Base-by-base conservation (phyloP, 352 stramenopile species). In the Phytophthora niederhauseri region DNA sequence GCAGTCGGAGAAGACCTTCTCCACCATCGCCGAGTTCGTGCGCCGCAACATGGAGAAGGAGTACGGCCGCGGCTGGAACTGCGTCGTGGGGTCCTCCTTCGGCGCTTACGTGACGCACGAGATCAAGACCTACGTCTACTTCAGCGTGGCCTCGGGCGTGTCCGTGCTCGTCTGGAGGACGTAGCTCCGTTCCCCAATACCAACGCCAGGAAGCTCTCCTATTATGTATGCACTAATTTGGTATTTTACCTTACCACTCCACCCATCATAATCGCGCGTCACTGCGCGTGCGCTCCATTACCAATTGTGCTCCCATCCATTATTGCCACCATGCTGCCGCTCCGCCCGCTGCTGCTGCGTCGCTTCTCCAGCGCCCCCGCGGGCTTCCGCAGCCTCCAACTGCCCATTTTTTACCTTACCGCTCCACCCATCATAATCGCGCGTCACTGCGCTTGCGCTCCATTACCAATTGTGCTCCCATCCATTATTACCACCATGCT, bases 41-140 rank as follows among this genome's bases (percentile, higher is more conserved):
- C 86, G 92, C 11, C 88, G 87, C 72, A 95, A 93, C 64, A 98
- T 98, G 80, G 92, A 98, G 70, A 97, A 97, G 64, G 84, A 97
- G 64, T 97, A 97, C 70, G 92, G 93, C 0, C 81, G 86, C 36
- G 91, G 94, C 24, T 98, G 94, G 94, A 98, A 98, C 75, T 97
- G 90, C 64, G 79, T 98, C 57, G 92, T 98, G 38, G 94, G 93
- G 24, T 85, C 86, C 46, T 96, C 78, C 30, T 98, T 98, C 70
- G 94, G 94, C 30, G 91, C 91, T 38, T 98, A 97, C 73, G 94
- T 98, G 58, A 98, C 94, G 20, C 94, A 98, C 73, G 93, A 98
- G 72, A 98, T 98, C 71, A 98, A 98, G 70, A 98, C 92, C 15
- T 98, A 98, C 75, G 93, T 98, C 50, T 98, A 98, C 80, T 97